phyloP scores from a whole-genome alignment of 1,139 yeast genomes.

The Kurtzmaniella quercitrusa region DNA sequence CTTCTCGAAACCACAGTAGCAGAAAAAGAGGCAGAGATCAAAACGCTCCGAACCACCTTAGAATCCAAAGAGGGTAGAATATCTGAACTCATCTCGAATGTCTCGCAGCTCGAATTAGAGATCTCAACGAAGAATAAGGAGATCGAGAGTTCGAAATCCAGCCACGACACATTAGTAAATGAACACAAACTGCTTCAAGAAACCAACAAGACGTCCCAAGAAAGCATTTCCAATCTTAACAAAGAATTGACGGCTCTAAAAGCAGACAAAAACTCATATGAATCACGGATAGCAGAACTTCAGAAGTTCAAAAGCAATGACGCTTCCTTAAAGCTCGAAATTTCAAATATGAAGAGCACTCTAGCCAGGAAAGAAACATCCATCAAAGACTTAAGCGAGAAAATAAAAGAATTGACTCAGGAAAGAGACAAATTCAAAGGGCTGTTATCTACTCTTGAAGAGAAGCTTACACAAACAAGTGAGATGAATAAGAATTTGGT shows the following conservation, averaged over 20 bases:
- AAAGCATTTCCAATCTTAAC: slow-evolving; percentile 8
- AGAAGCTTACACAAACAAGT: slow-evolving; percentile 39
- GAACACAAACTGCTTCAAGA: slow-evolving; percentile 1
- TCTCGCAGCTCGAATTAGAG: background rate
- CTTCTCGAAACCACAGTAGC: background rate
- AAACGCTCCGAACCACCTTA: background rate
- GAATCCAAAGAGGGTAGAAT: background rate
- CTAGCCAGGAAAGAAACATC: slow-evolving; percentile 47
- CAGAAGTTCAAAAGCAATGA: slow-evolving; percentile 33
- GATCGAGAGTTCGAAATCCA: background rate
- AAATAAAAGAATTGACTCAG: slow-evolving; percentile 30
- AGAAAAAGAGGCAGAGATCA: background rate
- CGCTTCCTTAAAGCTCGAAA: slow-evolving; percentile 38
- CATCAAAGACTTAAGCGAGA: slow-evolving; percentile 39
- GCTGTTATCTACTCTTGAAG: slow-evolving; percentile 40
- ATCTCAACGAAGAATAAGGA: background rate
- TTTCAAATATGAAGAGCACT: slow-evolving; percentile 35
- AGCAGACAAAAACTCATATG: slow-evolving; percentile 23
- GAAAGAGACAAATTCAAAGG: slow-evolving; percentile 32
- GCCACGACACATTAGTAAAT: background rate
- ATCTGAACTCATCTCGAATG: background rate
- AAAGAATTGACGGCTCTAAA: slow-evolving; percentile 21
- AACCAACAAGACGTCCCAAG: background rate
- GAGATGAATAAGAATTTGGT: slow-evolving; percentile 26
- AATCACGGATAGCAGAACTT: slow-evolving; percentile 26